phyloP scores from a whole-genome alignment of 1,284 basidiomycete genomes.

The Trichosporon sp. region DNA sequence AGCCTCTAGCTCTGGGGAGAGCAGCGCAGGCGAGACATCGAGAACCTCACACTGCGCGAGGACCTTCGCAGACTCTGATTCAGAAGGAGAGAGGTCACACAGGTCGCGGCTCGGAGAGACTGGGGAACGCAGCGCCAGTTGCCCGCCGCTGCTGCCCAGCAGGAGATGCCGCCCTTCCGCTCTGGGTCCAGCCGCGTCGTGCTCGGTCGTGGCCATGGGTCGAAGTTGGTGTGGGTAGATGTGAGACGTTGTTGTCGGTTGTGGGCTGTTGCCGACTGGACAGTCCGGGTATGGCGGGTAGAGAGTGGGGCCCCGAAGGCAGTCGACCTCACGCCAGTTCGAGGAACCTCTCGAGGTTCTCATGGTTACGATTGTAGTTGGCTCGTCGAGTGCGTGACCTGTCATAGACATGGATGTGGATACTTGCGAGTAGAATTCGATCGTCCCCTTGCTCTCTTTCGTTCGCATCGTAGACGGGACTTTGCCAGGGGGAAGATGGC shows the following conservation, averaged over 20 bases:
- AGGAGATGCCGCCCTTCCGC: not conserved
- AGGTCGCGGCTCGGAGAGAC: not conserved
- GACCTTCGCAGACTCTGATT: not conserved
- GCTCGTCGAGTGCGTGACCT: too few species aligned
- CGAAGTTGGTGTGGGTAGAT: not conserved
- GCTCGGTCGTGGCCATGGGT: not conserved
- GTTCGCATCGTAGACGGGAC: too few species aligned
- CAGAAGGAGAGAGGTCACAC: not conserved
- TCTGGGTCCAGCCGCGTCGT: not conserved
- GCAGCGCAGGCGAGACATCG: not conserved
- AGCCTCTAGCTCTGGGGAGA: not conserved
- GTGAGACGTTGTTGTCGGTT: not conserved
- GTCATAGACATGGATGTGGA: too few species aligned
- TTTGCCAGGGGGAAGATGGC: too few species aligned
- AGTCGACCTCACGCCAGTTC: too few species aligned
- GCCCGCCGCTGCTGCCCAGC: not conserved
- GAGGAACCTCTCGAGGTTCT: too few species aligned
- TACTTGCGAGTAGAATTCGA: too few species aligned
- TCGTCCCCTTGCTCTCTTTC: too few species aligned
- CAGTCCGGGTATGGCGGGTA: not conserved
- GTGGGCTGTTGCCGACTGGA: not conserved
- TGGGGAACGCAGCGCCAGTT: not conserved
- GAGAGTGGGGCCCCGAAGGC: too few species aligned
- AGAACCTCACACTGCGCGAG: not conserved
- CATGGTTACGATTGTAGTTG: too few species aligned